These are phyloP conservation scores for Gremmenia infestans DNA, from an alignment of 2,329 filamentous ascomycete genomes.

Conservation along the genomic window DNA sequence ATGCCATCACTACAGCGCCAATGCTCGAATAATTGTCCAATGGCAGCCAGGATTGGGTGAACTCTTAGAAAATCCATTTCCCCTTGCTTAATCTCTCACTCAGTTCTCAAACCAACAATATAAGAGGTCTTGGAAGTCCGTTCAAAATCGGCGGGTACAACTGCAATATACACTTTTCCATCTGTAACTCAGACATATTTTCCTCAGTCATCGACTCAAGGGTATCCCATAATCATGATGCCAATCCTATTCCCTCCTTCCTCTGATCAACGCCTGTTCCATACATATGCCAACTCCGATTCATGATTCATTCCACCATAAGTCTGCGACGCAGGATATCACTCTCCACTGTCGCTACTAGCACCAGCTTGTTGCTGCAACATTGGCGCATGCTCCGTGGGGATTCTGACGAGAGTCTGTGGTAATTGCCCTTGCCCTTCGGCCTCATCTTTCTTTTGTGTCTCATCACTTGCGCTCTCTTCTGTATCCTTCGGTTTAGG, in stretches of 20 bases:
- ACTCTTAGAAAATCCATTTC: too few relatives aligned
- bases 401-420: conserved; percentile 79
- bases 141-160: too few relatives aligned
- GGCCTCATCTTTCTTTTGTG: conserved; percentile 34
- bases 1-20: too few relatives aligned
- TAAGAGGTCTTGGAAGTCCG: too few relatives aligned
- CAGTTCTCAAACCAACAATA: too few relatives aligned
- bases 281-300: not conserved
- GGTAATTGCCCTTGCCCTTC: conserved; percentile 50
- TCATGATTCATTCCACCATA: conserved; percentile 6
- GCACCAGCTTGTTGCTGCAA: conserved; percentile 40
- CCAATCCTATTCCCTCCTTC: not conserved
- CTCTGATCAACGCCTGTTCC: conserved; percentile 11
- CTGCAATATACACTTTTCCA: not conserved
- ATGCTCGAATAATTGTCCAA: too few relatives aligned
- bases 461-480: conserved; percentile 37
- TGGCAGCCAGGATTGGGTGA: too few relatives aligned
- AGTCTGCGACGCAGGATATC: not conserved
- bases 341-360: conserved; percentile 13
- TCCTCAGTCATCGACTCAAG: not conserved
- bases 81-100: too few relatives aligned
- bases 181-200: not conserved
- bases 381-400: conserved; percentile 68
- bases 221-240: not conserved
- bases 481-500: conserved; percentile 50